Evolutionary conservation across 2,329 filamentous ascomycete genomes (phyloP).

Genomic region (Tricladium varicosporioides): DNA sequence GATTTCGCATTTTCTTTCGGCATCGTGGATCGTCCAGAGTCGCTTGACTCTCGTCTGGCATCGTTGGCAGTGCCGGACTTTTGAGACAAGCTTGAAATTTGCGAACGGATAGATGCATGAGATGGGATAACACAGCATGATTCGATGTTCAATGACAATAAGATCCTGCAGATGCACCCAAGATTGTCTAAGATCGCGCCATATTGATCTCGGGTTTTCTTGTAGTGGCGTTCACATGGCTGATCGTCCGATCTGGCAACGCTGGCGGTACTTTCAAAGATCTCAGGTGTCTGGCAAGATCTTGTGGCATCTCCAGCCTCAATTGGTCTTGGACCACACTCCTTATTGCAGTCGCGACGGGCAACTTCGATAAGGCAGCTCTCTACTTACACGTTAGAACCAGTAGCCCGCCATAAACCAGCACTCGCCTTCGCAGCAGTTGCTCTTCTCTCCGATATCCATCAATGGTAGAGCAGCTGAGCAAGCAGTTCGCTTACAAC

Average conservation of each 20-base stretch:
- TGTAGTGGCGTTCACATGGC: slow-evolving; percentile 6
- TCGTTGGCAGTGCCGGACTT: background rate
- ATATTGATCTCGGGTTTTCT: slow-evolving; percentile 1
- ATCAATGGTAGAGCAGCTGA: background rate
- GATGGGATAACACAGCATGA: slow-evolving; percentile 1
- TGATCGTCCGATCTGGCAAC: background rate
- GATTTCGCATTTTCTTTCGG: background rate
- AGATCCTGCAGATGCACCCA: slow-evolving; percentile 7
- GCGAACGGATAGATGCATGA: background rate
- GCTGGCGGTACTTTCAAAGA: background rate
- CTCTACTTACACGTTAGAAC: background rate
- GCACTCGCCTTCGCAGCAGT: background rate
- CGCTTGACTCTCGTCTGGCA: background rate
- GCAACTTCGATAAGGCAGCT: background rate
- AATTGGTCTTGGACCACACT: slow-evolving; percentile 27
- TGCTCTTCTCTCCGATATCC: background rate
- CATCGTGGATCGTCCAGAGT: background rate
- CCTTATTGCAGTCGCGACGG: slow-evolving; percentile 3
- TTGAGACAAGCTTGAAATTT: background rate
- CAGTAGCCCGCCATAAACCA: background rate
- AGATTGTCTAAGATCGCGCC: slow-evolving; percentile 4
- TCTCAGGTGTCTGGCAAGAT: background rate
- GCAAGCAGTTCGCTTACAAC: background rate
- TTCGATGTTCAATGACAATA: slow-evolving; percentile 6
- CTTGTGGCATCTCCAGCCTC: background rate